These are phyloP conservation scores for Fraxinus dipetala DNA, from an alignment of 305 asterid genomes.

Conservation along the genomic window DNA sequence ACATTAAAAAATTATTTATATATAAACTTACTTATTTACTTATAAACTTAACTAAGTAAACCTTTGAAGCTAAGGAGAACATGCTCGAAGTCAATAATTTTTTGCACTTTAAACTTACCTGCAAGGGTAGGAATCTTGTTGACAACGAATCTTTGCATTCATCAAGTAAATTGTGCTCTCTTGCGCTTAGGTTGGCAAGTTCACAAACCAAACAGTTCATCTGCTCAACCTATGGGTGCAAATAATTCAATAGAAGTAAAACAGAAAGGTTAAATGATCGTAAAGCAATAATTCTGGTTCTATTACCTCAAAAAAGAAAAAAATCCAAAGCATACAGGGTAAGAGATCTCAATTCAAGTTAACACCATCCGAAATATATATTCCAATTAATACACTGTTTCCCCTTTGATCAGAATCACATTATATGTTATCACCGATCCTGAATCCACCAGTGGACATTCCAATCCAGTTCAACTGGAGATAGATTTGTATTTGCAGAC, in stretches of 20 bases:
- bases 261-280: neutral
- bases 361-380: neutral
- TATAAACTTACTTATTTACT: neutral
- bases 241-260: neutral
- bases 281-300: neutral
- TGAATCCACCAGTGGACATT: neutral
- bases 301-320: neutral
- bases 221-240: slow-evolving; percentile 58
- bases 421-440: neutral
- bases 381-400: neutral
- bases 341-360: neutral
- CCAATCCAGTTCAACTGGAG: neutral
- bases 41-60: neutral
- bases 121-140: slow-evolving; percentile 44
- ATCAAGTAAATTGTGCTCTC: slow-evolving; percentile 50
- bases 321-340: neutral
- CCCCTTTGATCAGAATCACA: neutral
- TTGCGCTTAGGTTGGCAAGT: slow-evolving; percentile 50
- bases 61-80: neutral
- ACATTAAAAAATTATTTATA: slow-evolving; percentile 34
- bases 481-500: neutral
- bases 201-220: slow-evolving; percentile 51
- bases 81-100: neutral
- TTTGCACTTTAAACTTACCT: slow-evolving; percentile 40
- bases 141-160: slow-evolving; percentile 62